A percentile compares a stretch with the other conserved stretches of the same genome.
These are phyloP conservation scores for Solanum hybrid DNA, from an alignment of 305 asterid species.

Conservation along the genomic window DNA sequence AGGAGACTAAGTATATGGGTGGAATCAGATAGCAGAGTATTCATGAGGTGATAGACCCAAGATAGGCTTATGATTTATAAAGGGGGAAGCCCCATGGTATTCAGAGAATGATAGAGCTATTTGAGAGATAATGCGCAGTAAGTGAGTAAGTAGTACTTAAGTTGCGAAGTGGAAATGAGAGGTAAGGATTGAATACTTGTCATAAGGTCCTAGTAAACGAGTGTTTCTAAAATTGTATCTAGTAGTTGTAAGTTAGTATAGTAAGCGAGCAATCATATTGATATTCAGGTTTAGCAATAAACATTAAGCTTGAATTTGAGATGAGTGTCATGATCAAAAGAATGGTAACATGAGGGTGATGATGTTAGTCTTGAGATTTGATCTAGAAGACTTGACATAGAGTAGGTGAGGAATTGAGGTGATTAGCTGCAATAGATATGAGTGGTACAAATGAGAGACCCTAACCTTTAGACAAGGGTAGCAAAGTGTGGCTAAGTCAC, in stretches of 20 bases:
- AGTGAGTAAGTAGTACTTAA: background rate
- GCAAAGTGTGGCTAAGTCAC: background rate
- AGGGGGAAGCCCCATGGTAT: background rate
- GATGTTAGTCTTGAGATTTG: background rate
- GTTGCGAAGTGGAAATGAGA: background rate
- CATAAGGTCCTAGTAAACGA: background rate
- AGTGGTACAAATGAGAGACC: background rate
- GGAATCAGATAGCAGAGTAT: background rate
- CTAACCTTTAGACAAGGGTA: background rate
- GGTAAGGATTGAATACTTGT: background rate
- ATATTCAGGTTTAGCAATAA: background rate
- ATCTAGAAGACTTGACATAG: background rate
- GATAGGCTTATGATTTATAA: background rate
- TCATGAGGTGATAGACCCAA: background rate
- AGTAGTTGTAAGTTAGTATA: background rate
- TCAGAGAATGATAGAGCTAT: background rate
- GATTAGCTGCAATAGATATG: background rate
- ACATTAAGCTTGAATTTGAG: background rate
- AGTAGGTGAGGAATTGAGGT: background rate
- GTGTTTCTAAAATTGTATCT: background rate
- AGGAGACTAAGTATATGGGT: background rate
- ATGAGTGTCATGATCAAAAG: background rate
- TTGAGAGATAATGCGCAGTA: background rate
- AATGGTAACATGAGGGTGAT: background rate
- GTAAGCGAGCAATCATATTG: background rate